Evolutionary conservation across 768 basidiomycete species (phyloP).

Genomic region (Obba rivulosa): DNA sequence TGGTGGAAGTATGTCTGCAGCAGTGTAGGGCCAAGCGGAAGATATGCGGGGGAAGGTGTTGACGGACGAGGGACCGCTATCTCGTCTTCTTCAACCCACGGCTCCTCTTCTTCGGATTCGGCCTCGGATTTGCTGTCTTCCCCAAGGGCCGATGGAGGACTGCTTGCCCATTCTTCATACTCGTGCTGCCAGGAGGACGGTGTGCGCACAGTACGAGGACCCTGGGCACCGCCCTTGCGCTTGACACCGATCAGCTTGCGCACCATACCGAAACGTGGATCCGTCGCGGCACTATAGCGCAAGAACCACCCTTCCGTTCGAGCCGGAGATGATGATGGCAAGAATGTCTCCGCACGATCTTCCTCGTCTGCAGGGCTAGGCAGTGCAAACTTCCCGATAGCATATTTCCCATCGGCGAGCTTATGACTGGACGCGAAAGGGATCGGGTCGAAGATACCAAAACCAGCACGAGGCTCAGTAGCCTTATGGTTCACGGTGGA

Average conservation of each 20-base stretch:
- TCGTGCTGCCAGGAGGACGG: slow-evolving; percentile 41
- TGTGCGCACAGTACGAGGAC: slow-evolving; percentile 28
- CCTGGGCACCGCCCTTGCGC: slow-evolving; percentile 47
- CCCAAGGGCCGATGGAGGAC: slow-evolving; percentile 24
- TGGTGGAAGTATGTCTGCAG: slow-evolving; percentile 69
- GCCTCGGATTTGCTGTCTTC: slow-evolving; percentile 33
- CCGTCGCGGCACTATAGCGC: slow-evolving; percentile 57
- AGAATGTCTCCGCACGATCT: slow-evolving; percentile 15
- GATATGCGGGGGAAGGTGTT: slow-evolving; percentile 67
- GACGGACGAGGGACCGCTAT: slow-evolving; percentile 46
- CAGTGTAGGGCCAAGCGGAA: slow-evolving; percentile 66
- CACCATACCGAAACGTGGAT: slow-evolving; percentile 67
- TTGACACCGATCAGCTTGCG: slow-evolving; percentile 66
- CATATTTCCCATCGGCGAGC: slow-evolving; percentile 68
- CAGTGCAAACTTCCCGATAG: slow-evolving; percentile 65
- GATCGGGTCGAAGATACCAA: slow-evolving; percentile 61
- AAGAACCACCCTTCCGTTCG: slow-evolving; percentile 38
- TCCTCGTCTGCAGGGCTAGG: slow-evolving; percentile 56
- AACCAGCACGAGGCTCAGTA: slow-evolving; percentile 13
- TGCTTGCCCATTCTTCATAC: slow-evolving; percentile 44
- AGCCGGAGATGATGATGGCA: not conserved
- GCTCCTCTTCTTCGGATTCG: slow-evolving; percentile 34
- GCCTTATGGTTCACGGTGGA: slow-evolving; percentile 19
- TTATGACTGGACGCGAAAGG: slow-evolving; percentile 64
- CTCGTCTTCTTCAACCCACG: slow-evolving; percentile 20